Base-by-base conservation (phyloP, 805 yeast species). In the Lipomyces yamanashiensis region DNA sequence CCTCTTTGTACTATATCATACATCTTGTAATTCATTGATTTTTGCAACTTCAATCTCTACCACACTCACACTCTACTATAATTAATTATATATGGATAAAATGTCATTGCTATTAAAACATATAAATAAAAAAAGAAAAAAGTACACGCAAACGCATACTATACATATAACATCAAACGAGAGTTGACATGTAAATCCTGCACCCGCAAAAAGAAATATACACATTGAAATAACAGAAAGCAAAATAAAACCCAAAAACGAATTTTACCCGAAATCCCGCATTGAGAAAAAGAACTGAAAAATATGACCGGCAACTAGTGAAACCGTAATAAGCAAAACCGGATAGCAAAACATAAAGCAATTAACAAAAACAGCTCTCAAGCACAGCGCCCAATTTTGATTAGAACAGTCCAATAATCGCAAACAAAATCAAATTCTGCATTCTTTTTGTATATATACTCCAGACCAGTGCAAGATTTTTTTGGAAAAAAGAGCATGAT, bases 221-320 rank as follows among this genome's bases (percentile, higher is more conserved):
- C 15, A 55, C 23, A 55, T 9, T 28, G 47, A 34, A 44, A 55
- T 36, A 40, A 52, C 43, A 52, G 55, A 52, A 52, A 37, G 40
- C 45, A 52, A 52, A 52, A 52, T 52, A 39, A 52, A 52, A 52
- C 44, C 55, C 55, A 37, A 52, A 52, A 17, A 39, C 55, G 55
- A 52, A 52, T 52, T 52, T 52, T 52, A 52, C 55, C 55, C 45
- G 44, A 40, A 21, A 36, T 37, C 23, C 37, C 53, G 36, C 40
- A 28, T 28, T 28, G 36, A 33, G 43, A 19, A 55, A 34, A 9
- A 52, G 7, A 56, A 15, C 7, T 17, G 12, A 45, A 36, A 55
- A 43, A 10, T 40, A 23, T 15, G 39, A 39, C 17, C 13, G 21
- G 40, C 40, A 37, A 52, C 34, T 37, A 40, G 17, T n/a, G 21